Conservation (phyloP, 108 stramenopile genomes). For the Skeletonema grethae region DNA sequence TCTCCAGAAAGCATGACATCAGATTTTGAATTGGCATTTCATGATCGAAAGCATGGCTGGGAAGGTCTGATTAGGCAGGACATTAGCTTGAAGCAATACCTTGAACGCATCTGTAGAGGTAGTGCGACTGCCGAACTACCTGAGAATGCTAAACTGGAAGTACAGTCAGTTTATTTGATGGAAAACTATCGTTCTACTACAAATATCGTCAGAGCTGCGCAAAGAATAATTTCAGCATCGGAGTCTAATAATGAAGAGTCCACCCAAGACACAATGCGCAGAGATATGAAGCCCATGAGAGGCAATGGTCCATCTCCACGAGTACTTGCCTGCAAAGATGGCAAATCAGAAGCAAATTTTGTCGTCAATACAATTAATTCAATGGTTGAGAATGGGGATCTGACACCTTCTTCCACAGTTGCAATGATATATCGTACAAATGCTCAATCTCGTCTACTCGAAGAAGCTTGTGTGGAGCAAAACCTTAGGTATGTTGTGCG, state of each 20-base stretch:
- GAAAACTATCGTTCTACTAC: conserved; percentile 84
- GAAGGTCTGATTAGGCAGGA: conserved; percentile 27
- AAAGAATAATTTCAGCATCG: conserved; percentile 68
- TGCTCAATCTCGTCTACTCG: conserved; percentile 87
- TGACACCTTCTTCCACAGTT: conserved; percentile 49
- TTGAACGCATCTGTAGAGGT: conserved; percentile 15
- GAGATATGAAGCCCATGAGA: conserved; percentile 79
- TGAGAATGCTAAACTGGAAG: conserved; percentile 21
- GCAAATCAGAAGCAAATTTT: conserved; percentile 72
- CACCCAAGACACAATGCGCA: conserved; percentile 52
- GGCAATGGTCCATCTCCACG: conserved; percentile 70
- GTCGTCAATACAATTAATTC: conserved; percentile 65
- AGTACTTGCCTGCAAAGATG: conserved; percentile 72
- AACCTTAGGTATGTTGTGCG: conserved; percentile 77
- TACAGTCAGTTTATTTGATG: conserved; percentile 73
- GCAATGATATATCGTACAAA: conserved; percentile 92
- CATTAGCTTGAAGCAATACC: conserved; percentile 20
- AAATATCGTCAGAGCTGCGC: conserved; percentile 82
- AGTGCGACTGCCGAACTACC: not conserved
- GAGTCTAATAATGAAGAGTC: conserved; percentile 8
- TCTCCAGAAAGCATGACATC: conserved; percentile 64
- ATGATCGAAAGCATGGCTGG: conserved; percentile 33
- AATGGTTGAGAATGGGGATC: conserved; percentile 54
- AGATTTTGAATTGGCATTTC: conserved; percentile 65
- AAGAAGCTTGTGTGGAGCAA: conserved; percentile 84